Conservation (phyloP, 2,329 filamentous ascomycete species). For the Aspergillus costaricaensis region DNA sequence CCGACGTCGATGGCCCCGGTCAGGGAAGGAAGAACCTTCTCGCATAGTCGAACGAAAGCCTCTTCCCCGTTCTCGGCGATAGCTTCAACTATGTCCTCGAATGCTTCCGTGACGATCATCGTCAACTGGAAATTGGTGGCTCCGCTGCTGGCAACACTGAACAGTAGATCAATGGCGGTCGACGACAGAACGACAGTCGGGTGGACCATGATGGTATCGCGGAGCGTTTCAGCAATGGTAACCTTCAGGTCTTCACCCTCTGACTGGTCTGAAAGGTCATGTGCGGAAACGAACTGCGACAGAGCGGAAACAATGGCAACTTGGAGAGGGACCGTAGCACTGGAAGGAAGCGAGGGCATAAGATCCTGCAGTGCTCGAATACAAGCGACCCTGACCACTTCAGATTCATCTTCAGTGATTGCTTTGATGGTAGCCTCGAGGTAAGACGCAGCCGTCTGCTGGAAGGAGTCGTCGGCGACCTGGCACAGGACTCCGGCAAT, state of each 20-base stretch:
- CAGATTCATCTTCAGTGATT: conserved; percentile 73
- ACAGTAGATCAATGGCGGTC: conserved; percentile 76
- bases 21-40: conserved; percentile 82
- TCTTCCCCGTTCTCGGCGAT: conserved; percentile 66
- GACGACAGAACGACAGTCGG: conserved; percentile 71
- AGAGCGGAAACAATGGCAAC: conserved; percentile 61
- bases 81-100: conserved; percentile 78
- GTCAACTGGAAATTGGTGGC: conserved; percentile 89
- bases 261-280: conserved; percentile 79
- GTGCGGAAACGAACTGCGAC: conserved; percentile 72
- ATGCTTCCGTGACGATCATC: conserved; percentile 82
- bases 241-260: conserved; percentile 92
- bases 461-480: conserved; percentile 60
- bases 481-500: conserved; percentile 78
- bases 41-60: conserved; percentile 75
- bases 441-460: conserved; percentile 40
- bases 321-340: conserved; percentile 60
- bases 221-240: conserved; percentile 81
- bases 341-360: conserved; percentile 55
- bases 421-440: conserved; percentile 68
- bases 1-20: conserved; percentile 89
- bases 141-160: conserved; percentile 84
- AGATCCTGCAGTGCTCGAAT: conserved; percentile 80
- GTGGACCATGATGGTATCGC: conserved; percentile 79
- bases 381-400: conserved; percentile 89